Evolutionary conservation across 371 early-diverging fungal genomes (phyloP), one percentile per base, ranked within the genome.

Genomic region (Agmasoma carcini): DNA sequence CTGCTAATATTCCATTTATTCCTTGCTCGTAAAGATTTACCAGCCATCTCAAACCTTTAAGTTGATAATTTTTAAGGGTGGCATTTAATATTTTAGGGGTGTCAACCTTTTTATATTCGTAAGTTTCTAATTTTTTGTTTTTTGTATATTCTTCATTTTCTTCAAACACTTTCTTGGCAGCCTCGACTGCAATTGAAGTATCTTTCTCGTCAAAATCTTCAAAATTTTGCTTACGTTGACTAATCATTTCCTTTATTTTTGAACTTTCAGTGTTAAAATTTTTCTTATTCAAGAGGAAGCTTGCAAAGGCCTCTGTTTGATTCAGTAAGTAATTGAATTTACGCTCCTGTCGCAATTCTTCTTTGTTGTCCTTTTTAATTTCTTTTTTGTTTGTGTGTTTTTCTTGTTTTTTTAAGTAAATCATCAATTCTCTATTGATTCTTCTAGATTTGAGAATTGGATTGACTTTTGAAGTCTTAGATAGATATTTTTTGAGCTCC

Each of bases 31-130:
- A 90, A 66, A 91, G 72, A 70, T 85, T 87, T 23, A 85, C 84
- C 14, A 98, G 80, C 99, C 99, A 98, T 69, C 88, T 89, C 23
- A 98, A 78, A 20, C 99, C 99, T 74, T 91, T 87, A 44, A 94
- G 73, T 73, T 98, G 96, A 71, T 95, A 72, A 27, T 64, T 80
- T 68, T 87, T 88, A 11, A 92, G 78, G 60, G 81, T 79, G 61
- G 85, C 84, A 76, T 83, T 84, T 27, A 91, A 76, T 80, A 88
- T 84, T 25, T 75, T 78, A 12, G 90, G 90, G 70, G 88, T 88
- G 0, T 49, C 14, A 23, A 68, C 46, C 25, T 55, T 23, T 15
- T 19, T 12, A 2, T 40, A 25, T 4, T 45, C 63, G 19, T 63
- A 69, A 3, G 17, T 25, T 15, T 14, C 47, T 1, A 12, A 29